Evolutionary conservation across 1,139 yeast species (phyloP), one percentile per base, ranked within the genome.

Genomic region (Chernovozyma sophiae-reginae): DNA sequence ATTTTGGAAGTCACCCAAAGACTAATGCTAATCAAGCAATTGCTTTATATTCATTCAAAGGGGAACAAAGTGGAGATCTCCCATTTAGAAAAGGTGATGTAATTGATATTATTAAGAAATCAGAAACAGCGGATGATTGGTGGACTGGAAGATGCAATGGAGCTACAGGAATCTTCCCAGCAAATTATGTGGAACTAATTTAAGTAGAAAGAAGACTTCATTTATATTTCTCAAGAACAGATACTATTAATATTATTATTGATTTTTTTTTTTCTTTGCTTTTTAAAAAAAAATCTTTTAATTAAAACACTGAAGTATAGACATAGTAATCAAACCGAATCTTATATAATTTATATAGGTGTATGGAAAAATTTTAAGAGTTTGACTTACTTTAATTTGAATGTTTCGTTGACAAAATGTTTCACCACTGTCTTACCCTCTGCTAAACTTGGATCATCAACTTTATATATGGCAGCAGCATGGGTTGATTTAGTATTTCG

Each of bases 61-160:
- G 96, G 27, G 96, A 90, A 60, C 95, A 92, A 63, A 58, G 72
- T 29, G 97, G 97, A 3, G 98, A 92, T 58, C 72, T 92, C 51
- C 78, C 95, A 10, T 92, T 92, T 71, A 81, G 78, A 48, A 92
- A 92, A 66, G 98, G 98, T 39, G 98, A 92, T 59, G 86, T 86
- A n/a, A 86, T 92, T 51, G 84, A 86, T 31, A 84, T 92, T 47
- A 66, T 86, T 36, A 86, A 89, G 59, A 86, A 84, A 58, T 78
- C 95, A 12, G 89, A 84, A 13, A 83, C 96, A 11, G 77, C 80
- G 35, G 95, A 92, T 57, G 98, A 92, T 57, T 92, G 98, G 98
- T 92, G 98, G 98, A 89, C 96, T 0, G 98, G 98, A 15, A 78
- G 84, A 55, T 70, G 80, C 42, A 85, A 84, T 49, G 94, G 95